Percentiles rank a stretch among this genome's conserved stretches.
These are phyloP conservation scores for Gracilaria caudata DNA, from an alignment of 23 red algal species.

Conservation along the genomic window DNA sequence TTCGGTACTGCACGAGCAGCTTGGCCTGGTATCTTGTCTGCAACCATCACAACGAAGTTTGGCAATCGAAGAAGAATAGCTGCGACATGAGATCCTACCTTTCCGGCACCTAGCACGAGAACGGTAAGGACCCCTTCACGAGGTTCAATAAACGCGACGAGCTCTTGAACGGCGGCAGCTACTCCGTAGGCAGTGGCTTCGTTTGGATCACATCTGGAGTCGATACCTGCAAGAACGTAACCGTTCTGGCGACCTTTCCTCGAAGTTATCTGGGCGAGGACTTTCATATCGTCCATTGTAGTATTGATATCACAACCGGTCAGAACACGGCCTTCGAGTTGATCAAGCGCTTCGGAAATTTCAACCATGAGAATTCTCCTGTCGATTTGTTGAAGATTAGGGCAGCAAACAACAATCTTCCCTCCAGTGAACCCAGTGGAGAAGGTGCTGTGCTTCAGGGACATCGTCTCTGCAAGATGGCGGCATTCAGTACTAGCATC, in stretches of 20 bases:
- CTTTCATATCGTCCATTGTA: neutral
- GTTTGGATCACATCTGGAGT: constrained; percentile 7
- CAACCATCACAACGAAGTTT: neutral
- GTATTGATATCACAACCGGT: constrained; percentile 18
- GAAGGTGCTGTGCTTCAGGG: constrained; percentile 13
- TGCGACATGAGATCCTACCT: constrained; percentile 20
- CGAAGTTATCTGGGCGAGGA: neutral
- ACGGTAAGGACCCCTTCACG: neutral
- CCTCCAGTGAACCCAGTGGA: constrained; percentile 23
- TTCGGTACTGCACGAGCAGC: neutral
- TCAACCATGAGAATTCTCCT: constrained; percentile 11
- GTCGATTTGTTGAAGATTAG: neutral
- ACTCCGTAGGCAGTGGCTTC: constrained; percentile 14
- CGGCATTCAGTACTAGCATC: neutral
- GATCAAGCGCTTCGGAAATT: neutral
- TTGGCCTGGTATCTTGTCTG: neutral
- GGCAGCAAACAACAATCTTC: neutral
- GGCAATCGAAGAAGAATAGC: neutral
- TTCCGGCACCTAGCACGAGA: constrained; percentile 16
- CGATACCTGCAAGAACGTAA: constrained; percentile 8
- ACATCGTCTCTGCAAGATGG: neutral
- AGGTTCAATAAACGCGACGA: neutral
- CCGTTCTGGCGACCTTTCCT: neutral
- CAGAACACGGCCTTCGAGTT: neutral
- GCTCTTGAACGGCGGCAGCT: constrained; percentile 24